Evolutionary conservation across 2,329 filamentous ascomycete genomes (phyloP).

Genomic region (Cordyceps cateniannulata): DNA sequence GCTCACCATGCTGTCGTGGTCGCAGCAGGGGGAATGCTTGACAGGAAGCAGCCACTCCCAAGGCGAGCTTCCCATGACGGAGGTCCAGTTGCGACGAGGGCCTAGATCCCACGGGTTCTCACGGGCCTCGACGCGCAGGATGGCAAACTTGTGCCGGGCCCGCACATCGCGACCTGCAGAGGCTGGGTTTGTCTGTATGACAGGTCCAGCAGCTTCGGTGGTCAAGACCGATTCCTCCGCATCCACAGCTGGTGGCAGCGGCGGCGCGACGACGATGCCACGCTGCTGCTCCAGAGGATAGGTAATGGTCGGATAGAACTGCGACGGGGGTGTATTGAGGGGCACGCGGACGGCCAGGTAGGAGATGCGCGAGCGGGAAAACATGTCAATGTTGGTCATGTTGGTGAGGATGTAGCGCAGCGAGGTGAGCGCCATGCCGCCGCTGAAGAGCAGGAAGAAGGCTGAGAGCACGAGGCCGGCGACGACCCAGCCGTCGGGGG

Average conservation of each 20-base stretch:
- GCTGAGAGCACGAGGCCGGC: conserved; percentile 58
- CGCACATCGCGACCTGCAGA: conserved; percentile 32
- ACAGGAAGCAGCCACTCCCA: conserved; percentile 79
- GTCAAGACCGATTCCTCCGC: background rate
- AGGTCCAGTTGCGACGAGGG: conserved; percentile 61
- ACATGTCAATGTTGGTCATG: conserved; percentile 76
- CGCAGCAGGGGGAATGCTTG: conserved; percentile 64
- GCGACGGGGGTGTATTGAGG: conserved; percentile 33
- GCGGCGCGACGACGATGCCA: conserved; percentile 12
- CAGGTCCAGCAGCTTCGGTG: background rate
- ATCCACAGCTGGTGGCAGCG: background rate
- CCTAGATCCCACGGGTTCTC: conserved; percentile 86
- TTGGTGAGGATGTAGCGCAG: conserved; percentile 65
- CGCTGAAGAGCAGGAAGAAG: conserved; percentile 75
- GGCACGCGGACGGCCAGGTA: conserved; percentile 70
- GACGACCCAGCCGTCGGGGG: conserved; percentile 54
- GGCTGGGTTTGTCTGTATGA: background rate
- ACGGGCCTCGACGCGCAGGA: conserved; percentile 64
- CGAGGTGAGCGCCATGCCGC: conserved; percentile 69
- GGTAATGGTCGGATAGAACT: conserved; percentile 45
- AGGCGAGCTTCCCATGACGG: conserved; percentile 67
- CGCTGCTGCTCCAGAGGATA: conserved; percentile 46
- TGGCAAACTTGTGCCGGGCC: conserved; percentile 65
- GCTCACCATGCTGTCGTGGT: conserved; percentile 58
- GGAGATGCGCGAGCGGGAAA: conserved; percentile 57